Base-by-base conservation (phyloP, 306 rosid species). In the Lathyrus sativus region DNA sequence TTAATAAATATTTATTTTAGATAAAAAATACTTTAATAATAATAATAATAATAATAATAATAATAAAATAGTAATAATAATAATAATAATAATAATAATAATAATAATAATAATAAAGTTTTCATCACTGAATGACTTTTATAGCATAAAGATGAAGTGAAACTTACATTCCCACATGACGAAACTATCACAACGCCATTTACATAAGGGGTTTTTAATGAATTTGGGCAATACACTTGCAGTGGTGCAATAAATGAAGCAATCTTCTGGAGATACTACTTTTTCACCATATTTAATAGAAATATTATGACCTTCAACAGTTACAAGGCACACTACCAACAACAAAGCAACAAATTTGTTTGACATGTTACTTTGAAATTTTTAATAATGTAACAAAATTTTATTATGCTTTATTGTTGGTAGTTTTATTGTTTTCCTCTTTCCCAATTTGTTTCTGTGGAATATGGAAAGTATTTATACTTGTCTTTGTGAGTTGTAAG, bases 301-400 rank as follows among this genome's bases (percentile, higher is more conserved):
- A 31, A 31, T 31, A 31, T 31, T 5, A 1, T 33, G 51, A 15
- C 55, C 55, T 7, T 49, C 17, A 35, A 24, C 61, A 3, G 51
- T 22, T 2, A 48, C 24, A 22, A 74, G 53, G 62, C 67, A 74
- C 22, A 33, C 68, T 67, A 74, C 13, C 73, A 74, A 66, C 68
- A 74, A 45, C 18, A 68, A 19, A n/a, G 53, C 43, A 46, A 66
- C 15, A 28, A 0, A 24, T 59, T 75, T 67, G 43, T 60, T 60
- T 26, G 45, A 24, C 65, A 60, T 60, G 9, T 37, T 37, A 15
- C 2, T 9, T 37, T 60, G 1, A 33, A 3, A 31, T 1, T 29
- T 31, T 18, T 0, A 29, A 57, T 3, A 10, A 2, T 2, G 6
- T 6, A 33, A 33, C 38, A 33, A 33, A 1, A 1, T 33, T 33